Evolutionary conservation across 2,329 filamentous ascomycete genomes (phyloP).

Genomic region (Davidsoniella eucalypti): DNA sequence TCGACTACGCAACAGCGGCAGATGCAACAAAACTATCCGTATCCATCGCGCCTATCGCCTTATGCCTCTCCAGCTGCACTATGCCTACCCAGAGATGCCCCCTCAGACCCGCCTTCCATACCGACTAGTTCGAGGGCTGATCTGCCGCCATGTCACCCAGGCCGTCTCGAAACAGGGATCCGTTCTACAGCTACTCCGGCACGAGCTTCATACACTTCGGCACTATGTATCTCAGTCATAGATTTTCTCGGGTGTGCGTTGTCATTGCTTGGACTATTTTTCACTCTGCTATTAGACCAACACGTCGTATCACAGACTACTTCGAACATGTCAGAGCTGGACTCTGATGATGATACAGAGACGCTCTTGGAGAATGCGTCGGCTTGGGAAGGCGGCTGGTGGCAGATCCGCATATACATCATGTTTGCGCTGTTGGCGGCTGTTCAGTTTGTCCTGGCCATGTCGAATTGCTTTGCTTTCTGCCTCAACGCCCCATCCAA

Average conservation of each 20-base stretch:
- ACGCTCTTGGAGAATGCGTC: neutral
- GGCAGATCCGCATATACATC: neutral
- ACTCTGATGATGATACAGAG: neutral
- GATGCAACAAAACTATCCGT: too few species aligned
- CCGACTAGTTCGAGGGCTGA: too few species aligned
- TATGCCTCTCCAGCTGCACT: neutral
- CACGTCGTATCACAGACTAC: neutral
- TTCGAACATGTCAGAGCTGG: neutral
- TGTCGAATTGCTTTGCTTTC: slow-evolving; percentile 5
- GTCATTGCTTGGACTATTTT: slow-evolving; percentile 1
- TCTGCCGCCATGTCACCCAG: too few species aligned
- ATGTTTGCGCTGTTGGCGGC: slow-evolving; percentile 1
- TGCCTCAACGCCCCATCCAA: neutral
- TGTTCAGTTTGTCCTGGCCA: slow-evolving; percentile 4
- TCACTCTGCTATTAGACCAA: slow-evolving; percentile 1
- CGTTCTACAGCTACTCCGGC: neutral
- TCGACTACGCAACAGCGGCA: too few species aligned
- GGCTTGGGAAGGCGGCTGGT: slow-evolving; percentile 1
- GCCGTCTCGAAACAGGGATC: too few species aligned
- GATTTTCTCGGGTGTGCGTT: slow-evolving; percentile 1
- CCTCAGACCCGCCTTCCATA: neutral
- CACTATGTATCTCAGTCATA: neutral
- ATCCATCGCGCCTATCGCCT: too few species aligned
- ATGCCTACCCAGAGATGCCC: neutral
- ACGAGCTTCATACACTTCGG: neutral